Conservation (phyloP, 306 rosid species). For the Prunus campanulata region DNA sequence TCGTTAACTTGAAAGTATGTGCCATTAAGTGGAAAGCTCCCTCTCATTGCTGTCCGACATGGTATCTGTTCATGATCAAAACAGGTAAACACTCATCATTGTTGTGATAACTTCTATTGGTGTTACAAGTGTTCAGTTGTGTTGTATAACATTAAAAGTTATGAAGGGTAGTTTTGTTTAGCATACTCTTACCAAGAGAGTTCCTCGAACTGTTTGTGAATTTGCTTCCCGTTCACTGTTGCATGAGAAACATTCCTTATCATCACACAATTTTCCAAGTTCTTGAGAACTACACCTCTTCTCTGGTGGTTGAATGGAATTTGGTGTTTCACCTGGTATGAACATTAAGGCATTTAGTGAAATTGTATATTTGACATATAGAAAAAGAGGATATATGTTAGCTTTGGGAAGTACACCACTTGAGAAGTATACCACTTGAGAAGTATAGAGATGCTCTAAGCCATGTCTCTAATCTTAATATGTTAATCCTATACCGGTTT, state of each 20-base stretch:
- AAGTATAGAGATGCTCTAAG: neutral
- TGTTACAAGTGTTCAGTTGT: neutral
- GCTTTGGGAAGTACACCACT: neutral
- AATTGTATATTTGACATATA: slow-evolving; percentile 26
- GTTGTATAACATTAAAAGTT: neutral
- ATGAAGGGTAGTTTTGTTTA: slow-evolving; percentile 20
- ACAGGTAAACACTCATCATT: slow-evolving; percentile 22
- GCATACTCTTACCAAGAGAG: slow-evolving; percentile 65
- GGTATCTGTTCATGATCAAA: slow-evolving; percentile 66
- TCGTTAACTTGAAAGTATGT: slow-evolving; percentile 97
- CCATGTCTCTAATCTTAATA: neutral
- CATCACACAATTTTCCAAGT: slow-evolving; percentile 58
- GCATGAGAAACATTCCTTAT: slow-evolving; percentile 83
- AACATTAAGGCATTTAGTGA: slow-evolving; percentile 23
- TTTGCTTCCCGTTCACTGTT: slow-evolving; percentile 74
- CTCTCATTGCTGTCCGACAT: slow-evolving; percentile 91
- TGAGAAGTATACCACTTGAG: neutral
- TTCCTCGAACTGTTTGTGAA: slow-evolving; percentile 80
- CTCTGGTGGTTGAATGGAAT: slow-evolving; percentile 80
- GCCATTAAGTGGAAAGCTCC: slow-evolving; percentile 94
- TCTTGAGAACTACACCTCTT: slow-evolving; percentile 61
- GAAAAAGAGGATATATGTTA: slow-evolving; percentile 5
- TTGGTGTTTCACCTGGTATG: slow-evolving; percentile 86
- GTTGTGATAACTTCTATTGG: neutral
- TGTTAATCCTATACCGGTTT: neutral